phyloP scores from a whole-genome alignment of 2,329 filamentous ascomycete genomes.

The Ophiocordyceps camponoti-saundersi region DNA sequence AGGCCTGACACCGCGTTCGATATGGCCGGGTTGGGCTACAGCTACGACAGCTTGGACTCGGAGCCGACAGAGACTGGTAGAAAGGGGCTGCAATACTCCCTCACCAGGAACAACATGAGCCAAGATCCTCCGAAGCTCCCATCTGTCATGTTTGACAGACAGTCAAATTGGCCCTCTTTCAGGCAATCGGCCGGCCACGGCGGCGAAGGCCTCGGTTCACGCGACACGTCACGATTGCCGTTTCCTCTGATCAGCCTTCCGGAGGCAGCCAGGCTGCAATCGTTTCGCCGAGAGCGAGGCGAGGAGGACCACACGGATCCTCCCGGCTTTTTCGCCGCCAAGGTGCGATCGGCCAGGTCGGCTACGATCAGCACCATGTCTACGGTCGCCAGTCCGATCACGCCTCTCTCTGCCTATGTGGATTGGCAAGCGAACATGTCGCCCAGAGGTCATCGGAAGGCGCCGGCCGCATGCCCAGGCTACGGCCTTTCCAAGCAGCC shows the following conservation, averaged over 20 bases:
- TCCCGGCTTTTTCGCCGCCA: constrained; percentile 11
- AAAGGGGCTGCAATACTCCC: neutral
- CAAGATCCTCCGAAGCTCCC: neutral
- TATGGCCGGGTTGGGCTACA: constrained; percentile 8
- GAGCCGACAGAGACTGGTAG: constrained; percentile 2
- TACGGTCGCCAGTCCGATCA: constrained; percentile 9
- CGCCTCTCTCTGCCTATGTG: constrained; percentile 9
- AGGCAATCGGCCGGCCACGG: neutral
- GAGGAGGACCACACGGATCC: constrained; percentile 20
- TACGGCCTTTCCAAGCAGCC: neutral
- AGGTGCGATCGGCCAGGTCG: constrained; percentile 11
- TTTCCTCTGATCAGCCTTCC: constrained; percentile 20
- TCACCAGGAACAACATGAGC: neutral
- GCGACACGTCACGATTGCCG: constrained; percentile 12
- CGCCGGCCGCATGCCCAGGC: constrained; percentile 5
- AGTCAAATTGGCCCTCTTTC: neutral
- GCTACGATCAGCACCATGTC: constrained; percentile 14
- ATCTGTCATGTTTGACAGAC: neutral
- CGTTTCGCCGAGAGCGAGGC: constrained; percentile 13
- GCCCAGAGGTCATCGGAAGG: constrained; percentile 2
- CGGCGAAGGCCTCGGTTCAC: constrained; percentile 1
- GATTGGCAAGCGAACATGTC: constrained; percentile 2
- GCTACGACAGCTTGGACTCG: constrained; percentile 16
- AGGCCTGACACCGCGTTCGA: constrained; percentile 5
- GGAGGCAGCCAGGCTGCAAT: constrained; percentile 18